A percentile compares a stretch with the other conserved stretches of the same genome.
These are phyloP conservation scores for Tephrocybe sp. DNA, from an alignment of 768 basidiomycete species.

Conservation along the genomic window DNA sequence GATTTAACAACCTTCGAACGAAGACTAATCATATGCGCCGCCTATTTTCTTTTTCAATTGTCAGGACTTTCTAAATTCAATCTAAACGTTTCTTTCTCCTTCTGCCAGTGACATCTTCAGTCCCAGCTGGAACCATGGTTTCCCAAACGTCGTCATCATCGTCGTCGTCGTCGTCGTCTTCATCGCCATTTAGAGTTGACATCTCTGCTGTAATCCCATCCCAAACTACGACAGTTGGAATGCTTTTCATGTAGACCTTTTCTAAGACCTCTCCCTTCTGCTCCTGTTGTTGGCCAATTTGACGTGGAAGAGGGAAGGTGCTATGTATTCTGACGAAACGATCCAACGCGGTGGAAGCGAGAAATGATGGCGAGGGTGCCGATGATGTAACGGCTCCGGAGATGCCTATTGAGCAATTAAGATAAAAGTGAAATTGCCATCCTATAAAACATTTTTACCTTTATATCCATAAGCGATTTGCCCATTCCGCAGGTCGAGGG, in stretches of 20 bases:
- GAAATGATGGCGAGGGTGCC: conserved; percentile 48
- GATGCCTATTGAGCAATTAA: conserved; percentile 46
- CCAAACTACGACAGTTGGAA: conserved; percentile 67
- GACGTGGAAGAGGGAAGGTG: conserved; percentile 48
- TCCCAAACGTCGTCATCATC: conserved; percentile 72
- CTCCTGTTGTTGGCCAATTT: conserved; percentile 50
- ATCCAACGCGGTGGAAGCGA: conserved; percentile 69
- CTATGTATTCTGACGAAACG: conserved; percentile 73
- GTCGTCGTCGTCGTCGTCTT: conserved; percentile 6
- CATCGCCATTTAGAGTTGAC: no score
- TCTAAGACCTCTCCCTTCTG: conserved; percentile 60
- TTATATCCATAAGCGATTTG: conserved; percentile 64
- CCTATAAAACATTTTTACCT: no score
- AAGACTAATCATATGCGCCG: background rate
- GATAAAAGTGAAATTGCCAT: no score
- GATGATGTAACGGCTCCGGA: conserved; percentile 71
- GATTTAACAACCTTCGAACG: no score
- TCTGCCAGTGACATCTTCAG: conserved; percentile 29
- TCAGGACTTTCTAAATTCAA: background rate
- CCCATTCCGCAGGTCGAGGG: conserved; percentile 72
- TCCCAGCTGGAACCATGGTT: conserved; percentile 54
- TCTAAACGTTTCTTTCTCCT: conserved; percentile 23
- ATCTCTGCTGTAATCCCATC: conserved; percentile 36
- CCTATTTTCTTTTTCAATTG: no score
- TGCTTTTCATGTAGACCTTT: conserved; percentile 61